Percentiles rank a stretch among this genome's conserved stretches.
phyloP scores from a whole-genome alignment of 1,284 basidiomycete species.

The Apiotrichum domesticum region DNA sequence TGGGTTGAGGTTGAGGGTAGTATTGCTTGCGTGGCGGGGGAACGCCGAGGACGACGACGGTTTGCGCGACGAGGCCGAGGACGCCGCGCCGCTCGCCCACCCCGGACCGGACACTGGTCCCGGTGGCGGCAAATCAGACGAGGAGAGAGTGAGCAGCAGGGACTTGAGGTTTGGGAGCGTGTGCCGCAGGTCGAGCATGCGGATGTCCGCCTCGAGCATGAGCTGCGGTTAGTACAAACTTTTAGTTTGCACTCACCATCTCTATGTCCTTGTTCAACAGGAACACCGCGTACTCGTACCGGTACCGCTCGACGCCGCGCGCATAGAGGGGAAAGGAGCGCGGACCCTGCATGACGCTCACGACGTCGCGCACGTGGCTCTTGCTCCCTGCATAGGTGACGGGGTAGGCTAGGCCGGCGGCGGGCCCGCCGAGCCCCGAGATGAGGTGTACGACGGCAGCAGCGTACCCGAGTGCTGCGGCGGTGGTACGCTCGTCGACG shows the following conservation, averaged over 20 bases:
- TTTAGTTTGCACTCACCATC: constrained; percentile 55
- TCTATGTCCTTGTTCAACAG: constrained; percentile 96
- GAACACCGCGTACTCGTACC: constrained; percentile 97
- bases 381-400: constrained; percentile 80
- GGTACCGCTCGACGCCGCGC: constrained; percentile 87
- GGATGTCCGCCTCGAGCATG: constrained; percentile 80
- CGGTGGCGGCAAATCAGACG: constrained; percentile 25
- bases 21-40: neutral
- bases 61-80: constrained; percentile 8
- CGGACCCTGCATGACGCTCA: constrained; percentile 88
- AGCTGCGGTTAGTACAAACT: constrained; percentile 53
- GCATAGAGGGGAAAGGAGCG: constrained; percentile 92
- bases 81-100: constrained; percentile 15
- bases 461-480: constrained; percentile 79
- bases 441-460: constrained; percentile 77
- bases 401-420: constrained; percentile 67
- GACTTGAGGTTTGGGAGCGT: constrained; percentile 96
- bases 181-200: constrained; percentile 85
- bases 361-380: constrained; percentile 80
- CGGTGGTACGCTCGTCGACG: constrained; percentile 74
- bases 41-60: neutral
- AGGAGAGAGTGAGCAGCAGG: constrained; percentile 68
- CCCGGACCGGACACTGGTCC: constrained; percentile 15
- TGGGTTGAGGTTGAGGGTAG: neutral
- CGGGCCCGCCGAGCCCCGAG: constrained; percentile 60